Evolutionary conservation across 768 basidiomycete species (phyloP), one percentile per base, ranked within the genome.

Genomic region (Mrakia gelida): DNA sequence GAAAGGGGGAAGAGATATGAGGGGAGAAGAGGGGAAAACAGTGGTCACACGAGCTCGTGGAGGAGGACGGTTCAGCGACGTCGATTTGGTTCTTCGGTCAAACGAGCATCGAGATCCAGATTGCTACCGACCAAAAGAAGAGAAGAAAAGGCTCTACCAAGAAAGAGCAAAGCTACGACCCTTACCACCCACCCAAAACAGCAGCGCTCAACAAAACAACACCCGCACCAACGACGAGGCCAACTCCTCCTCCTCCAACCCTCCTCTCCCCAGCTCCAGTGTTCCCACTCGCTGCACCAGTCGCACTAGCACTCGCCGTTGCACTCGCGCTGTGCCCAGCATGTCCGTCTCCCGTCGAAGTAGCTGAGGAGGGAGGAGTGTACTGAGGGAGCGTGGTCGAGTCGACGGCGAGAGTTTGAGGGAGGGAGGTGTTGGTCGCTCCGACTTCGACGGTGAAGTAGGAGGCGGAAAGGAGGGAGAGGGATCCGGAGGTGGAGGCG

Each of bases 381-480:
- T 70, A 70, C 41, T 70, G 67, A 34, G 67, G 67, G 5, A 70
- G 67, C 1, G 67, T 70, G 6, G 67, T 70, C 1, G 67, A 70
- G 26, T 41, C 67, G 23, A 70, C 67, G 21, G 67, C 67, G 59
- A 28, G 10, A 23, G 67, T 70, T 26, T 67, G 28, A 18, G 65
- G 65, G 26, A 70, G 34, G 21, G 67, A 41, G 7, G 34, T 8
- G 41, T 70, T 70, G 38, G 67, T 38, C 4, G 16, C 6, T 10
- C 67, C 67, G 21, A 70, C 67, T n/a, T 70, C 38, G 16, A 70
- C 67, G 67, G 67, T 70, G 26, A 70, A 38, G 67, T 70, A 70
- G 5, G 67, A 41, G 38, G 67, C 67, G 1, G 67, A 45, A 26
- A 70, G 67, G 67, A 70, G 67, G 41, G 38, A 23, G 6, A 70